Conservation (phyloP, 208 protist genomes). For the Acanthamoeba healyi region DNA sequence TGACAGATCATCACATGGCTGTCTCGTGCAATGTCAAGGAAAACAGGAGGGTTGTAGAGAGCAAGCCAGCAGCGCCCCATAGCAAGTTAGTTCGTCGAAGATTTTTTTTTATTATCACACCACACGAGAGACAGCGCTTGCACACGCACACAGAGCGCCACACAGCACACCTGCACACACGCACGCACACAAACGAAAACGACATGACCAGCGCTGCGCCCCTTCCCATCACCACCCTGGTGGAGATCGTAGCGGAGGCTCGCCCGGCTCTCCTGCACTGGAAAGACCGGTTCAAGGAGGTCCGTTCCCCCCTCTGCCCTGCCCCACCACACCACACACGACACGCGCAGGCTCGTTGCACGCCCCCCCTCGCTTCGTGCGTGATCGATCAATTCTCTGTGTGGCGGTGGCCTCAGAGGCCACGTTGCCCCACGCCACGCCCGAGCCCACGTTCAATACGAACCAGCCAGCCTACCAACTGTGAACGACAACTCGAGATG, state of each 20-base stretch:
- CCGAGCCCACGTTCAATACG: no score
- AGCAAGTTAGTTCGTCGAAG: neutral
- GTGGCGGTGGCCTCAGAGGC: no score
- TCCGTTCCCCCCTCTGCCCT: neutral
- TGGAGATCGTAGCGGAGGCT: neutral
- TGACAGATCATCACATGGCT: neutral
- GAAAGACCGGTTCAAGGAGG: constrained; percentile 42
- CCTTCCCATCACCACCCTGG: neutral
- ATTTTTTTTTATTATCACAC: neutral
- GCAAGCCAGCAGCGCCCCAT: neutral
- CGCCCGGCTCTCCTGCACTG: neutral
- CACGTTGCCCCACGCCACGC: no score
- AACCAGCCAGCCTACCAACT: no score
- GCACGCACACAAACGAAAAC: neutral
- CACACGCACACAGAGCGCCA: no score
- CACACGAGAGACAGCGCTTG: neutral
- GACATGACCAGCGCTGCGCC: neutral
- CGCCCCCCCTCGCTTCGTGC: neutral
- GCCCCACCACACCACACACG: neutral
- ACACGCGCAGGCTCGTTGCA: no score
- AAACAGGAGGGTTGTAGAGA: neutral
- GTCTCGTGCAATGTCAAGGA: neutral
- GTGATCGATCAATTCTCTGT: neutral
- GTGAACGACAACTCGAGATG: no score
- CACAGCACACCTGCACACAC: neutral